Base-by-base conservation (phyloP, 768 basidiomycete genomes). In the Trametes villosa region DNA sequence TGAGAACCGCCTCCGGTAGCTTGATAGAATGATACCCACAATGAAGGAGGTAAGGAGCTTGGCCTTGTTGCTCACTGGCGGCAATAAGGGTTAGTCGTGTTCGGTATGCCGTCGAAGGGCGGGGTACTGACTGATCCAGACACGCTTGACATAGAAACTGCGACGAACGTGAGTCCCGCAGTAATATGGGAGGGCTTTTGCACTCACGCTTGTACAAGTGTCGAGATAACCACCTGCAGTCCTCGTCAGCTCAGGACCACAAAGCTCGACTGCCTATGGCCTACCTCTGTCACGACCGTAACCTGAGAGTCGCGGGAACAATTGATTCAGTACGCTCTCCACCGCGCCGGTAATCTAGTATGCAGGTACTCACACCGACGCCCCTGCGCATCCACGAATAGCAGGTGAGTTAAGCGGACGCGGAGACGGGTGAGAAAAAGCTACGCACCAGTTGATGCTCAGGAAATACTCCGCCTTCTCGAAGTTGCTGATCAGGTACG, bases 61-160 rank as follows among this genome's bases (percentile, higher is more conserved):
- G 17, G 56, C 47, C 56, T 57, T 57, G 47, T 57, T 57, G 48
- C 56, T 57, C 56, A 57, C 56, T 57, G n/a, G 24, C 11, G n/a
- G 11, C 9, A 29, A 33, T 33, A 29, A 38, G 22, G 22, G 12
- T 50, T 22, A 51, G 34, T 36, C 3, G 18, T 24, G 9, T 6
- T 8, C 20, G 3, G 22, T 1, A 17, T 20, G n/a, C n/a, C n/a
- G n/a, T n/a, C n/a, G n/a, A n/a, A n/a, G 15, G 36, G 1, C 18
- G 22, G n/a, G 8, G 6, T 13, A 57, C 48, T 49, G 47, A 49
- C 48, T 57, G 48, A 49, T 57, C 56, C 47, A 49, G n/a, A 49
- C 56, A 49, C 38, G 56, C 18, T 27, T 48, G 4, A 53, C 52
- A 20, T 53, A 53, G 45, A 41, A 46, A 38, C 51, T 53, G 18